phyloP scores from a whole-genome alignment of 108 stramenopile genomes.

The Cylindrotheca fusiformis region DNA sequence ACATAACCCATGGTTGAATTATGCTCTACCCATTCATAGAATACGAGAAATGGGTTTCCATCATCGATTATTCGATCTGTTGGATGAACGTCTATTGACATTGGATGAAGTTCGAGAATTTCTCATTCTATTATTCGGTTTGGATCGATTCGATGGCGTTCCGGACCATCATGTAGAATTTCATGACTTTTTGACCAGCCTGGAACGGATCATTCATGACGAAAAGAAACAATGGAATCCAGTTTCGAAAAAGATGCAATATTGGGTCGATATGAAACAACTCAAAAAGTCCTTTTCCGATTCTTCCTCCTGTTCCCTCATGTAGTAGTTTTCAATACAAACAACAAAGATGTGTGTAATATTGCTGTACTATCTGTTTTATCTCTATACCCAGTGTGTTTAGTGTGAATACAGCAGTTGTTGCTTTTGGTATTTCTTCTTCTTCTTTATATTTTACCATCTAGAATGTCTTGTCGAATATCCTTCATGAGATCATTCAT shows the following conservation, averaged over 20 bases:
- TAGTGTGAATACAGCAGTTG: not conserved
- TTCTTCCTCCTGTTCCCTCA: no score
- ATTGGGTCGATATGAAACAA: slow-evolving; percentile 67
- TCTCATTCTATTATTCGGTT: slow-evolving; percentile 58
- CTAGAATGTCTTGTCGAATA: slow-evolving; percentile 80
- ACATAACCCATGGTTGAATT: slow-evolving; percentile 89
- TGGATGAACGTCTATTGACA: slow-evolving; percentile 75
- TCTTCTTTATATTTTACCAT: slow-evolving; percentile 66
- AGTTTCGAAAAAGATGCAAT: slow-evolving; percentile 51
- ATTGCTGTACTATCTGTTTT: not conserved
- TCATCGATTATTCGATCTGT: slow-evolving; percentile 75
- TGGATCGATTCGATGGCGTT: slow-evolving; percentile 45
- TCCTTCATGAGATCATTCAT: slow-evolving; percentile 90
- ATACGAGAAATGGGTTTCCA: slow-evolving; percentile 87
- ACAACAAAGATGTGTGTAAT: not conserved
- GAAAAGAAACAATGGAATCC: slow-evolving; percentile 74
- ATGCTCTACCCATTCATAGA: slow-evolving; percentile 79
- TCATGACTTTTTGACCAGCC: slow-evolving; percentile 44
- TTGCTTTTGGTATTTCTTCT: not conserved
- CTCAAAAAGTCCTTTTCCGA: slow-evolving; percentile 40
- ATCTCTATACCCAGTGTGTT: not conserved
- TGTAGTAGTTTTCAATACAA: no score
- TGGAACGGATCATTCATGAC: slow-evolving; percentile 28
- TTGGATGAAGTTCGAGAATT: slow-evolving; percentile 68
- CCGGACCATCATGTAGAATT: slow-evolving; percentile 73